Base-by-base conservation (phyloP, 1,284 basidiomycete genomes). In the Cerioporus squamosus region DNA sequence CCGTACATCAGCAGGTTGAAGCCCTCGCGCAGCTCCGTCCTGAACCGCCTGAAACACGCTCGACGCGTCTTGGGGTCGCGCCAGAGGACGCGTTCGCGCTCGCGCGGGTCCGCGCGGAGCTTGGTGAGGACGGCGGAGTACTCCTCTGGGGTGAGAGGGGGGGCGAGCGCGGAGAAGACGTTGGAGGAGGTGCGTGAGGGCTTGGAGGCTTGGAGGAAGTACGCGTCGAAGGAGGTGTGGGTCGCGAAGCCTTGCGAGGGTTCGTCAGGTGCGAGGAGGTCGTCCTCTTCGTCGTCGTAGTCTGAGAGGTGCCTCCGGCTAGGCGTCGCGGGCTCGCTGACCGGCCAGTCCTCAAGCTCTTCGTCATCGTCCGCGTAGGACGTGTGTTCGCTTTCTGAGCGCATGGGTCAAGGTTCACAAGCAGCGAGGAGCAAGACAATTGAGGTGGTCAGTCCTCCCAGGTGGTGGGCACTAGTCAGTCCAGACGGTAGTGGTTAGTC, bases 1-100 rank as follows among this genome's bases (percentile, higher is more conserved):
- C 95, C 95, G 67, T 94, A 93, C 69, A 93, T 87, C 10, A 95
- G 72, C 52, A 97, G 75, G 70, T 93, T 94, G 79, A 95, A 97
- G 1, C 92, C 94, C 67, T 88, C 82, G 1, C 81, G 76, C 22
- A 97, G 81, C 72, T 97, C 93, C 55, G 79, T 76, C 31, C 82
- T 73, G 74, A 89, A 92, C 50, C 87, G 83, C 18, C 79, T 76
- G 68, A 89, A 91, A n/a, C 60, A 47, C 40, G 44, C 46, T 82
- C 74, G 1, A 69, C 65, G 26, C 69, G 71, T 50, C 75, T 71
- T 20, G 73, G 48, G 66, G 64, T 46, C 56, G 48, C n/a, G 63
- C 68, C 38, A 78, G 55, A 57, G 72, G 51, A 52, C 62, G 33
- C 42, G 54, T 4, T 14, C 22, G 2, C 18, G 51, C 7, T 40